phyloP scores from a whole-genome alignment of 169 alveolate genomes.

The Plasmodium sp. region DNA sequence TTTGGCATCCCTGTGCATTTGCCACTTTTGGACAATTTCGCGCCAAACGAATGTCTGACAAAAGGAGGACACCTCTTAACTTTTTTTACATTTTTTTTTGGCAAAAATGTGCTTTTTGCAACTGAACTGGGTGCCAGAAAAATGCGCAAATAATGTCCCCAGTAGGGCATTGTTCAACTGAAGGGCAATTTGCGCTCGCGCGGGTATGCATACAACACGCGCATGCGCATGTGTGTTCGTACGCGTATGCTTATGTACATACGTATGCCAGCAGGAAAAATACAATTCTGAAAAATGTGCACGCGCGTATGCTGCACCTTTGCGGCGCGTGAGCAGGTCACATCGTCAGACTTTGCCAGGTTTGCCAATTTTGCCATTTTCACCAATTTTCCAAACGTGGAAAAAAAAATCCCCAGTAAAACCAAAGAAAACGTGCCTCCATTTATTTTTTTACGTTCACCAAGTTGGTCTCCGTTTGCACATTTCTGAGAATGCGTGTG shows the following conservation, averaged over 20 bases:
- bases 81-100: neutral
- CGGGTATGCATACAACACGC: neutral
- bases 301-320: neutral
- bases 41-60: neutral
- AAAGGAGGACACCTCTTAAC: neutral
- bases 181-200: neutral
- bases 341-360: neutral
- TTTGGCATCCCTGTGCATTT: slow-evolving; percentile 1
- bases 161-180: neutral
- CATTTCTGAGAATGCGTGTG: neutral
- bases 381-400: neutral
- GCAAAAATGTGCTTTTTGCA: neutral
- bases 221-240: neutral
- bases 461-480: neutral
- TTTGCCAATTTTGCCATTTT: no score
- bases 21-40: neutral
- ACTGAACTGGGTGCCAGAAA: neutral
- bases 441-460: neutral
- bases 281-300: neutral
- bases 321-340: neutral
- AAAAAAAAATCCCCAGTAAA: neutral
- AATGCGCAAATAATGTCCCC: neutral
- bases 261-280: neutral
- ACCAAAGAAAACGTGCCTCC: neutral
- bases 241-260: neutral